Base-by-base conservation (phyloP, 2,329 filamentous ascomycete genomes). In the Magnaporthiopsis incrustans region DNA sequence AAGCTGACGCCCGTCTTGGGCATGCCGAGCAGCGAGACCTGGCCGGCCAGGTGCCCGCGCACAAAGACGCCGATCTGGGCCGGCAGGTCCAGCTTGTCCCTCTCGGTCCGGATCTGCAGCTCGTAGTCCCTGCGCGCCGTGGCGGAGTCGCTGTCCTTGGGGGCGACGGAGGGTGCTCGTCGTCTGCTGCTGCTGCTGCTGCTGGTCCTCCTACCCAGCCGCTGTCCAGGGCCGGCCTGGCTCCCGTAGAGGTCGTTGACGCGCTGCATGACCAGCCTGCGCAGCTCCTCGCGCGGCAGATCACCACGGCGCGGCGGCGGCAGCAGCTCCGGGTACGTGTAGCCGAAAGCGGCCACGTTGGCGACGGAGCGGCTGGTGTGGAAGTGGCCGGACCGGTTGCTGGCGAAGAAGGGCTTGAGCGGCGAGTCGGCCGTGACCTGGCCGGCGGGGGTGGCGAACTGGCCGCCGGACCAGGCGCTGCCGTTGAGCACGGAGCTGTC, bases 221-320 rank as follows among this genome's bases (percentile, higher is more conserved):
- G 33, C 22, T 35, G 7, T 22, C 59, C 32, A 33, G 5, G 3
- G n/a, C 32, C 14, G 59, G 25, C n/a, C 44, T 26, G 7, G 11
- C 53, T 61, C 1, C 73, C 72, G 68, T 81, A 82, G 4, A 92
- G 73, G 0, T 74, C 78, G 65, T 84, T 79, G 15, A 90, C 82
- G 8, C 86, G 82, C 0, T 84, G 81, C 53, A 85, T 81, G 38
- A 91, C 78, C 68, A 89, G 88, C 65, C 82, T 82, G 38, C 81
- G 79, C 59, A 91, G 73, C 68, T 87, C 79, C 65, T 85, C 79
- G 1, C 83, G 76, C 3, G 81, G 81, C 74, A 86, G 61, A 10
- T 84, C 57, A 14, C 10, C 6, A 22, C 35, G 30, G 78, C 80
- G 67, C 83, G 69, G 75, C 73, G 64, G 72, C 66, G 33, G 12